Base-by-base conservation (phyloP, 495 filamentous ascomycete genomes). In the Penicillium psychrofluorescens region DNA sequence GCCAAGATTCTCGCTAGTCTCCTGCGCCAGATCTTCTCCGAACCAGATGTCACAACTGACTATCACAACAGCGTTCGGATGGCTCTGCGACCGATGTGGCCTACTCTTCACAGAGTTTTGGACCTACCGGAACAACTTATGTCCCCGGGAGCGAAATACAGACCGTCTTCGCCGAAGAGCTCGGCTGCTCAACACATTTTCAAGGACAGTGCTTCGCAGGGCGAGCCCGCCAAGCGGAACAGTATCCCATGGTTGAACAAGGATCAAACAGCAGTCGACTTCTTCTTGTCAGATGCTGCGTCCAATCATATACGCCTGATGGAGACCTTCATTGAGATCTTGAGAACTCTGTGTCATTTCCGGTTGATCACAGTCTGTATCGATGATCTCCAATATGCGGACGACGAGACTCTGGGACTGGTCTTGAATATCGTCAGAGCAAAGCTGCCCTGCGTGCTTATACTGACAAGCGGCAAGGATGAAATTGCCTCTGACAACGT, bases 21-120 rank as follows among this genome's bases (percentile, higher is more conserved):
- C 6, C 85, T 95, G 49, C 85, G 88, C 39, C 90, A 95, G 53
- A 89, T 94, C 7, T 95, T 91, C 67, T 90, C 88, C 0, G 89
- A 95, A 58, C 83, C 82, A 41, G 86, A 95, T 63, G 84, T 90
- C 2, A 81, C 81, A 2, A 94, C 85, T 0, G 75, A 84, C 4
- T 92, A 94, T 52, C 90, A 95, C 47, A 77, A 85, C 43, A 74
- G 72, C 38, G 63, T 95, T 12, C 81, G 86, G 44, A 70, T 77
- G 14, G 85, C 85, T 42, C 75, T 91, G 37, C 79, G 80, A 12
- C 80, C 85, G 4, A 76, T 87, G 45, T 95, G 89, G 89, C 74
- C 81, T 7, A 76, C 82, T 36, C 73, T 95, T 32, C 83, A 89
- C 54, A 78, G 76, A 38, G 77, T 90, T 38, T 68, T 95, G 11